Evolutionary conservation across 2,329 filamentous ascomycete species (phyloP).

Genomic region (Colletotrichum camelliae): DNA sequence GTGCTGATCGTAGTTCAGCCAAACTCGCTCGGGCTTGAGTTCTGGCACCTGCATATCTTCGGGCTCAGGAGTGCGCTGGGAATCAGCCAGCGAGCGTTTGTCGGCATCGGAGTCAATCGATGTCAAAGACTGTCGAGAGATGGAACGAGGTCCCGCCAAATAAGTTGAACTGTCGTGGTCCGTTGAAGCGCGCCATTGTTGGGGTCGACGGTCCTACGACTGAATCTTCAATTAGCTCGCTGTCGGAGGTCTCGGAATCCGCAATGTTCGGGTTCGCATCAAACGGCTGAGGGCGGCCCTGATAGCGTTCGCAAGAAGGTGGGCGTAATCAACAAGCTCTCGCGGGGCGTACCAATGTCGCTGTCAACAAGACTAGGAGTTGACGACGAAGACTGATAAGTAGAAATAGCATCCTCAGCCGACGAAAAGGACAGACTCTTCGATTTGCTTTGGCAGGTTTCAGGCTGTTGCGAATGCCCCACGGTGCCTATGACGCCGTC

Average conservation of each 20-base stretch:
- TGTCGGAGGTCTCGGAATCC: constrained; percentile 15
- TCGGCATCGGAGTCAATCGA: constrained; percentile 8
- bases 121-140: constrained; percentile 13
- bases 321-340: constrained; percentile 26
- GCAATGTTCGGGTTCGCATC: constrained; percentile 15
- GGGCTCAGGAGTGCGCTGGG: neutral
- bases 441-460: constrained; percentile 14
- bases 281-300: constrained; percentile 10
- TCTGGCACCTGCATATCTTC: neutral
- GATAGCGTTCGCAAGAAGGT: constrained; percentile 18
- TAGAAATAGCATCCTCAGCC: constrained; percentile 20
- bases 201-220: constrained; percentile 1
- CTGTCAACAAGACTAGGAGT: constrained; percentile 27
- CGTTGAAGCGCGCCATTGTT: constrained; percentile 18
- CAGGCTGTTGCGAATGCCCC: constrained; percentile 11
- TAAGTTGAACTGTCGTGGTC: constrained; percentile 15
- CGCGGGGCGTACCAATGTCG: constrained; percentile 23
- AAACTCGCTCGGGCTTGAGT: neutral
- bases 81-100: neutral
- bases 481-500: constrained; percentile 1
- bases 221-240: constrained; percentile 13
- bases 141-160: constrained; percentile 3
- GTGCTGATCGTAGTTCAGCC: neutral
- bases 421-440: neutral
- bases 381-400: constrained; percentile 21